Conservation (phyloP, 352 stramenopile genomes). For the Phytopythium kandeliae region DNA sequence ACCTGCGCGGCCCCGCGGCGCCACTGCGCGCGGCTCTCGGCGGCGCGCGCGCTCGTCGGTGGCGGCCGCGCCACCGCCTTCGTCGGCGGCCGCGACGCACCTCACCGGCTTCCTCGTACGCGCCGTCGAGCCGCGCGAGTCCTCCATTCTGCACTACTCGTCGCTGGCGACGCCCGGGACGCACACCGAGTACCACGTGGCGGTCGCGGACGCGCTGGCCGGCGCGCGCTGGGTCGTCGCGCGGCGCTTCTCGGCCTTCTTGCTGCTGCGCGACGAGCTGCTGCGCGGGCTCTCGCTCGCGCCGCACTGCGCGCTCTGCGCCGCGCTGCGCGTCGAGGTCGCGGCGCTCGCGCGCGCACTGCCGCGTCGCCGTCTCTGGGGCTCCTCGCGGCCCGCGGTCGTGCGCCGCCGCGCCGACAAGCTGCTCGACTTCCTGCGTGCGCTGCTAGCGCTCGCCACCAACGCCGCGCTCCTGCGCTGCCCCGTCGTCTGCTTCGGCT, state of each 20-base stretch:
- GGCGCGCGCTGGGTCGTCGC: constrained; percentile 45
- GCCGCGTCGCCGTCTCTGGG: constrained; percentile 55
- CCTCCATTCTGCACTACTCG: constrained; percentile 40
- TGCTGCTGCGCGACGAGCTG: constrained; percentile 52
- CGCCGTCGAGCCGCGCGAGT: constrained; percentile 54
- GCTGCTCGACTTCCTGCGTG: constrained; percentile 54
- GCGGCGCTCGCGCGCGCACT: constrained; percentile 40
- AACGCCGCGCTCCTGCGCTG: constrained; percentile 50
- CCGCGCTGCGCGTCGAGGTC: constrained; percentile 36
- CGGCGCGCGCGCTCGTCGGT: constrained; percentile 3
- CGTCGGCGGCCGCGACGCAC: constrained; percentile 21
- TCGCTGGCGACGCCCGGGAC: constrained; percentile 32
- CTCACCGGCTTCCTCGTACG: constrained; percentile 55
- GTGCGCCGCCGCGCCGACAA: constrained; percentile 35
- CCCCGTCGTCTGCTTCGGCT: constrained; percentile 38
- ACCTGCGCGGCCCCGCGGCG: not conserved
- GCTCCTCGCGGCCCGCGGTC: constrained; percentile 33
- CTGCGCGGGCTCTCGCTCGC: constrained; percentile 32
- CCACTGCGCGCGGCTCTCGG: not conserved
- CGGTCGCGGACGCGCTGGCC: constrained; percentile 49
- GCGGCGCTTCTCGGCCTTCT: constrained; percentile 63
- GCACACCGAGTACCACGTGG: constrained; percentile 65
- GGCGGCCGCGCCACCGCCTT: not conserved
- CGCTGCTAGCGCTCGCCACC: constrained; percentile 45
- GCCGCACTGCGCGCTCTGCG: constrained; percentile 59